A percentile compares a stretch with the other conserved stretches of the same genome.
Conservation (phyloP, 306 rosid genomes). For the Oxytropis ochrocephala region DNA sequence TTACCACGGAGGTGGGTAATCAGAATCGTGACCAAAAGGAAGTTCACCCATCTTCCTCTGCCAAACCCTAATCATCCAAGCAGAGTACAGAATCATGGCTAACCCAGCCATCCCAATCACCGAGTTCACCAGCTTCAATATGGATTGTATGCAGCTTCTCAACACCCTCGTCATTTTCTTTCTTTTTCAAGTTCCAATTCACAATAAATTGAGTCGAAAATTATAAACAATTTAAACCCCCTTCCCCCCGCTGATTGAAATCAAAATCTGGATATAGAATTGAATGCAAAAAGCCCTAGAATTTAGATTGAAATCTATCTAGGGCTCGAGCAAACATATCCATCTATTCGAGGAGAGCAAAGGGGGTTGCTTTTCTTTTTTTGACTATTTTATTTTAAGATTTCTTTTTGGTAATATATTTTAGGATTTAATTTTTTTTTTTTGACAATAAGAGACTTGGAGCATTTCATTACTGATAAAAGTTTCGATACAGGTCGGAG, state of each 20-base stretch:
- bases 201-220: neutral
- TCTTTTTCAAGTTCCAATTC: slow-evolving; percentile 6
- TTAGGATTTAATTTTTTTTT: too few relatives aligned
- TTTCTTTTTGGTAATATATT: too few relatives aligned
- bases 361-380: neutral
- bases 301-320: slow-evolving; percentile 18
- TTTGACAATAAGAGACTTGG: too few relatives aligned
- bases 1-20: slow-evolving; percentile 63
- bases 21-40: slow-evolving; percentile 43
- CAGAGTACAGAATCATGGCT: slow-evolving; percentile 57
- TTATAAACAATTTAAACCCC: neutral
- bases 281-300: slow-evolving; percentile 22
- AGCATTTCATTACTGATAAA: too few relatives aligned
- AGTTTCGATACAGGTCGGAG: too few relatives aligned
- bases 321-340: slow-evolving; percentile 19
- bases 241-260: neutral
- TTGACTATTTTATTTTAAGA: neutral
- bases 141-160: slow-evolving; percentile 68
- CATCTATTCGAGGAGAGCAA: neutral
- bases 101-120: slow-evolving; percentile 68
- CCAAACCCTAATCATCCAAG: slow-evolving; percentile 78
- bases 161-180: slow-evolving; percentile 36
- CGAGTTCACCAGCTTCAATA: slow-evolving; percentile 72
- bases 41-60: slow-evolving; percentile 45
- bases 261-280: neutral